phyloP scores from a whole-genome alignment of 1,139 yeast species.

The Sugiyamaella castrensis region DNA sequence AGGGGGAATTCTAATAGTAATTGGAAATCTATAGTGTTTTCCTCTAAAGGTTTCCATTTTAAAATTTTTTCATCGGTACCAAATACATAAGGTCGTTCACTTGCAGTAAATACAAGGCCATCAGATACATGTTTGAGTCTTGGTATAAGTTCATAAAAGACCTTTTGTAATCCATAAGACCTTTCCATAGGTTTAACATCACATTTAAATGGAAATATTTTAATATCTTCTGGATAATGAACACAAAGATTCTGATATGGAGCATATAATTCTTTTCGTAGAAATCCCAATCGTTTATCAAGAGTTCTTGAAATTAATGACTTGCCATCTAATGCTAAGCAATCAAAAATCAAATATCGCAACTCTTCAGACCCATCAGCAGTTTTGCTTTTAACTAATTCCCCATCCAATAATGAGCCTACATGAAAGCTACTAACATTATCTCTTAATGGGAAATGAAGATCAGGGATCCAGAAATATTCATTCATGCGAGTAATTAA shows the following conservation, averaged over 20 bases:
- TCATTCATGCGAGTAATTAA: slow-evolving; percentile 85
- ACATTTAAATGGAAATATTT: slow-evolving; percentile 78
- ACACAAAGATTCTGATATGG: slow-evolving; percentile 74
- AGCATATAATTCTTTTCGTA: slow-evolving; percentile 74
- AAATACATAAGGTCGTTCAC: slow-evolving; percentile 77
- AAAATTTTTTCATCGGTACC: slow-evolving; percentile 77
- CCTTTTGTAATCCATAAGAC: slow-evolving; percentile 72
- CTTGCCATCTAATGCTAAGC: slow-evolving; percentile 77
- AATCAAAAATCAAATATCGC: slow-evolving; percentile 85
- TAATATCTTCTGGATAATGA: slow-evolving; percentile 67
- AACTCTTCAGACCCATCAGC: slow-evolving; percentile 56
- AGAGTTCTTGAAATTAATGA: slow-evolving; percentile 66
- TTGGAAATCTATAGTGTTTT: slow-evolving; percentile 87
- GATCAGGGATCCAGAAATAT: slow-evolving; percentile 72
- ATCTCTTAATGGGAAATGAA: slow-evolving; percentile 73
- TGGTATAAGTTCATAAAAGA: slow-evolving; percentile 64
- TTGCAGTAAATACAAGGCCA: slow-evolving; percentile 91
- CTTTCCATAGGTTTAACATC: slow-evolving; percentile 85
- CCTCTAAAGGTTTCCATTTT: slow-evolving; percentile 98
- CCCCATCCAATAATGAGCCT: slow-evolving; percentile 92
- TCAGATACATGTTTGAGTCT: slow-evolving; percentile 84
- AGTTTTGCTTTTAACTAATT: slow-evolving; percentile 50
- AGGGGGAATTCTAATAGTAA: slow-evolving; percentile 63
- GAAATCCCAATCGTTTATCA: slow-evolving; percentile 80
- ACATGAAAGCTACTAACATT: slow-evolving; percentile 64